Conservation (phyloP, 257 asterid species). For the Przewalskia tangutica region DNA sequence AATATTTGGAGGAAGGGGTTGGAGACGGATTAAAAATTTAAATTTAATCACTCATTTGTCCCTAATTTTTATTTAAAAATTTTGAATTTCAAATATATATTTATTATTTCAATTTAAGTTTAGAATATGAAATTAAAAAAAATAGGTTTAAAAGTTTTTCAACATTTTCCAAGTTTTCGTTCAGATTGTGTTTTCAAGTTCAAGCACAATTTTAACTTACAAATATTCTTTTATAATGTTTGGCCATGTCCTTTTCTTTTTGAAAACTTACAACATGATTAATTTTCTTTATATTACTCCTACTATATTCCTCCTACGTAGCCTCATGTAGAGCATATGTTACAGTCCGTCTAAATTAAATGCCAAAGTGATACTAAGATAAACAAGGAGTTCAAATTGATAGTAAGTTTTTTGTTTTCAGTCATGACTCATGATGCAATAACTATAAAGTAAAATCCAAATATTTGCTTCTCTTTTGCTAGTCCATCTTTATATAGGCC, state of each 20-base stretch:
- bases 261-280: neutral
- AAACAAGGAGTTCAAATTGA: neutral
- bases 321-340: neutral
- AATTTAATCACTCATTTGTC: no score
- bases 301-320: neutral
- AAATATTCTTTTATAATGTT: neutral
- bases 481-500: neutral
- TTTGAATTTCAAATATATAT: no score
- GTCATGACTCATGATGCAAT: neutral
- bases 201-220: no score
- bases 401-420: neutral
- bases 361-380: neutral
- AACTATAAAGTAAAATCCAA: neutral
- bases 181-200: no score
- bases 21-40: no score
- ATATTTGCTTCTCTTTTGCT: neutral
- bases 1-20: no score
- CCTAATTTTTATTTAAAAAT: no score
- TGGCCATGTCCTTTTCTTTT: neutral
- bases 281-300: neutral
- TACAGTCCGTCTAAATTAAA: neutral
- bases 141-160: no score
- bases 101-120: no score
- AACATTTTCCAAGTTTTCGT: no score
- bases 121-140: no score